Evolutionary conservation across 148 eudicot genomes (phyloP).

Genomic region (Cornus suecica): DNA sequence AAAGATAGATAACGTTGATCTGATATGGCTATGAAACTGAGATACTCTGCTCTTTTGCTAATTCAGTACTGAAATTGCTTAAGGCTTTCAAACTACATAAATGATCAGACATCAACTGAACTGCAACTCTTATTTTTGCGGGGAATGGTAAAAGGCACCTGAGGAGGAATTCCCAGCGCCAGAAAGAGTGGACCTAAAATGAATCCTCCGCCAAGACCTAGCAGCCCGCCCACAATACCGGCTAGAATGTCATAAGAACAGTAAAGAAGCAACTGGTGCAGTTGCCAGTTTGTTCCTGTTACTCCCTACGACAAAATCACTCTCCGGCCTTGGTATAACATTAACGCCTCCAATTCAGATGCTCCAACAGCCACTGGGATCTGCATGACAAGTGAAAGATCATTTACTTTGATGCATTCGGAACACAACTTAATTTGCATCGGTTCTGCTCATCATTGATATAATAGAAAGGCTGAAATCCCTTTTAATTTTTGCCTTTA

Average conservation of each 20-base stretch:
- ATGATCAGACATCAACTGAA: not conserved
- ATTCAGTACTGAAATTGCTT: not conserved
- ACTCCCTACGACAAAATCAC: slow-evolving; percentile 50
- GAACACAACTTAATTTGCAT: not conserved
- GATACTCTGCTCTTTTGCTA: too few relatives aligned
- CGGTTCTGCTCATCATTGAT: not conserved
- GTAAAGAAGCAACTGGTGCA: slow-evolving; percentile 37
- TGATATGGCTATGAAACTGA: too few relatives aligned
- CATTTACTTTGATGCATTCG: not conserved
- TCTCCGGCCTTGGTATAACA: slow-evolving; percentile 55
- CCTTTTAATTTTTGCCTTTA: not conserved
- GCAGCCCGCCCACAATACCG: slow-evolving; percentile 70
- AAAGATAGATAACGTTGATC: not conserved
- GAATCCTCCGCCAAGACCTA: slow-evolving; percentile 77
- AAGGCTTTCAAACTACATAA: not conserved
- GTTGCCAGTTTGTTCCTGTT: slow-evolving; percentile 23
- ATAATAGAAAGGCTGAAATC: not conserved
- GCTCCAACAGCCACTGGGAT: slow-evolving; percentile 56
- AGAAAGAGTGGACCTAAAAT: slow-evolving; percentile 63
- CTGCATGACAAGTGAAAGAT: slow-evolving; percentile 12
- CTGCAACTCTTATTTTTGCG: not conserved
- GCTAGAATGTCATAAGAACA: slow-evolving; percentile 46
- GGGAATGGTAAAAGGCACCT: slow-evolving; percentile 27
- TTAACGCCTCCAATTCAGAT: slow-evolving; percentile 49
- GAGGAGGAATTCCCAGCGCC: slow-evolving; percentile 68